Base-by-base conservation (phyloP, 2,329 filamentous ascomycete species). In the Eutypella sp. region DNA sequence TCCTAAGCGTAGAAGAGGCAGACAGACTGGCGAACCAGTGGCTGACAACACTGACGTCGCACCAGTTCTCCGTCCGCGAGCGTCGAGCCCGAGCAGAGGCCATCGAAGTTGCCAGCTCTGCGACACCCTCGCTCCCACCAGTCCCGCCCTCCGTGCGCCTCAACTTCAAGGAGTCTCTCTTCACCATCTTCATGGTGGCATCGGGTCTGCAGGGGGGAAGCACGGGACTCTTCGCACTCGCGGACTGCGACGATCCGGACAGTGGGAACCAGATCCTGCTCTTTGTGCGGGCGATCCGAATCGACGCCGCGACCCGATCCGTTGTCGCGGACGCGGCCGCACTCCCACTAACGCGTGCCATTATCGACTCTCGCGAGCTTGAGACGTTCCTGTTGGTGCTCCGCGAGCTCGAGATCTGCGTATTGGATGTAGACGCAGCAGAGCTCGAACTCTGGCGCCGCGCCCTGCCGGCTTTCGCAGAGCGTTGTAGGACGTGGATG, bases 381-480 rank as follows among this genome's bases (percentile, higher is more conserved):
- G 59, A 67, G 16, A 49, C 57, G 1, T 74, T 75, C 51, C 57
- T 75, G 3, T 50, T 68, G 3, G 31, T 69, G 2, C 49, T 71
- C 1, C 58, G 62, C 13, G 57, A 60, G 9, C 56, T 71, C 0
- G 63, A 71, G 42, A 64, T 66, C 44, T 63, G 63, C 51, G 63
- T 57, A 10, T 52, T 71, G n/a, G 57, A 42, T 1, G 67, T 75
- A 4, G 62, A 73, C 23, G 76, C 79, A 10, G 74, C 70, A n/a
- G 84, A 86, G 31, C 65, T 89, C 3, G 60, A 74, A 1, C 61
- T 75, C 9, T 78, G 73, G 75, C 75, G 75, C 53, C 64, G 60
- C 31, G 45, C 58, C 1, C 56, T 78, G 3, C 72, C 73, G 0
- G 64, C 68, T 0, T 49, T 74, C 40, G 71, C 59, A 1, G 74